Base-by-base conservation (phyloP, 208 protist species). In the Herpetomonas samuelpessoai region DNA sequence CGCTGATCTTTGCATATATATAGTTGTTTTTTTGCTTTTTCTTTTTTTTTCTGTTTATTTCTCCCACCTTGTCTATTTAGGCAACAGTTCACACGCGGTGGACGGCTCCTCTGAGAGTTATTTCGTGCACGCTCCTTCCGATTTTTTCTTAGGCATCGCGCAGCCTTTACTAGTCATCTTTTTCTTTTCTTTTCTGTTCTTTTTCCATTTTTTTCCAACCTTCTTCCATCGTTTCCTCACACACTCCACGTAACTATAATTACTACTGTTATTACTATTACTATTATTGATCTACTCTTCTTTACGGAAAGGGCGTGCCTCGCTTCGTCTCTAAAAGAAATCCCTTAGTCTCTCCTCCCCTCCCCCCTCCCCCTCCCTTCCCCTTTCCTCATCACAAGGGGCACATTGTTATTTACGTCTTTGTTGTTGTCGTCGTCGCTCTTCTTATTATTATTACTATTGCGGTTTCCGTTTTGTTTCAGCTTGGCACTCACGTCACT, bases 1-100 rank as follows among this genome's bases (percentile, higher is more conserved):
- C 54, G 52, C 19, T 47, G 26, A 56, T 4, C 27, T 45, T 31
- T 57, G 47, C 7, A n/a, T 53, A 53, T 57, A 27, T 46, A 31
- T 16, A 49, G 3, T 49, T 51, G 18, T 22, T 53, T 27, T 51
- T 46, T 39, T 16, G 3, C 27, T 51, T 61, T 51, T 24, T 27
- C 16, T 61, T 65, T 65, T 54, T 51, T 39, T 41, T 51, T 65
- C 50, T 57, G 22, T 44, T 21, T 67, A 12, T 50, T 51, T 57
- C 9, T 3, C 35, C 18, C 2, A 10, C 16, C 56, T 18, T 62
- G 21, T 49, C 21, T 47, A 45, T 52, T 29, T 52, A n/a, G n/a
- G n/a, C n/a, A n/a, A n/a, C n/a, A n/a, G n/a, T n/a, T n/a, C n/a
- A n/a, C n/a, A n/a, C 55, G n/a, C 22, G 4, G 19, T 58, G 38